Conservation (phyloP, 2,329 filamentous ascomycete species). For the Oidium heveae region DNA sequence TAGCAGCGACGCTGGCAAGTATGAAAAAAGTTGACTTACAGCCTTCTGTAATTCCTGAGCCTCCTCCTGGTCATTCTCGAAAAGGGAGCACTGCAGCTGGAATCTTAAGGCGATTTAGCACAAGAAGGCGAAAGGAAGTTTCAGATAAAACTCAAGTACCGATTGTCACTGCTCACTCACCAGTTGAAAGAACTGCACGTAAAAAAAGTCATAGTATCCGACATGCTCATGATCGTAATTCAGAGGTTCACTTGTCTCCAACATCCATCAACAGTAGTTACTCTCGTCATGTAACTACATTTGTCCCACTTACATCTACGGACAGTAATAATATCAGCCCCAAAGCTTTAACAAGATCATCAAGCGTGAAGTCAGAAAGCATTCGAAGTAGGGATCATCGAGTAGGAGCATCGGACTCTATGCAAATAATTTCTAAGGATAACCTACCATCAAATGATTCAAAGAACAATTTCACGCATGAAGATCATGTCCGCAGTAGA, state of each 20-base stretch:
- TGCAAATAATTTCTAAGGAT: too few relatives aligned
- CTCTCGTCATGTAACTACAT: too few relatives aligned
- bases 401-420: too few relatives aligned
- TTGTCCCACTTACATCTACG: too few relatives aligned
- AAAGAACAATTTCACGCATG: constrained; percentile 37
- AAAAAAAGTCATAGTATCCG: constrained; percentile 79
- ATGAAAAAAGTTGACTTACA: constrained; percentile 27
- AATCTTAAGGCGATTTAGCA: constrained; percentile 73
- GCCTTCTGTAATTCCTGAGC: constrained; percentile 25
- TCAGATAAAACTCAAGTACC: constrained; percentile 38
- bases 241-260: too few relatives aligned
- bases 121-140: constrained; percentile 46
- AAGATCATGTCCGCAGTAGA: constrained; percentile 20
- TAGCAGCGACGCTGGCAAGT: constrained; percentile 46
- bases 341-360: too few relatives aligned
- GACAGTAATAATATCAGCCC: too few relatives aligned
- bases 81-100: constrained; percentile 76
- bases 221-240: constrained; percentile 27
- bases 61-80: constrained; percentile 31
- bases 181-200: constrained; percentile 39
- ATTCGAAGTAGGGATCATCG: too few relatives aligned
- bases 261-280: constrained; percentile 36
- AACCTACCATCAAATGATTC: constrained; percentile 55
- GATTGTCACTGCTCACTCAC: constrained; percentile 53
- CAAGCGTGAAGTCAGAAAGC: too few relatives aligned